Base-by-base conservation (phyloP, 1,139 yeast species). In the Suhomyces anneliseae region DNA sequence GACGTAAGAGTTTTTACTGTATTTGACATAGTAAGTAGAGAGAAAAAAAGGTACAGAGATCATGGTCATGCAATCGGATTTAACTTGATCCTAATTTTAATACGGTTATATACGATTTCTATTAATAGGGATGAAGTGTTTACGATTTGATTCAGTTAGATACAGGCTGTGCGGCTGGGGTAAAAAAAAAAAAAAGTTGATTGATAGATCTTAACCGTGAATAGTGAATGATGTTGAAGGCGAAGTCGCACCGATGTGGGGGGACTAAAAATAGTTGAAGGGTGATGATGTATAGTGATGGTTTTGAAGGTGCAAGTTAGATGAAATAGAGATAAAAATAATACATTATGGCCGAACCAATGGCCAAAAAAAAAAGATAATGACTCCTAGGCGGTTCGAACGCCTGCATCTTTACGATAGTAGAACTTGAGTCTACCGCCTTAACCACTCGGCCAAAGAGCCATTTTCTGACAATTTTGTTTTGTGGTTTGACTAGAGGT, bases 381-480 rank as follows among this genome's bases (percentile, higher is more conserved):
- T 44, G 47, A 44, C 47, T 44, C 47, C 47, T 44, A 40, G 43
- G 47, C 47, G 47, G 39, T 44, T 44, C 43, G 47, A 44, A 44
- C 47, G 47, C 47, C 38, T 40, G 47, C 47, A 44, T 44, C 47
- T 44, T 44, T 44, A 44, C 47, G 51, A 48, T 48, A 48, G 51
- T 48, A 48, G 51, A 48, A 48, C 51, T 48, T 48, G 51, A 48
- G 51, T 48, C 51, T 48, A 48, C 51, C 51, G 51, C 51, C 51
- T 48, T 48, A 48, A 48, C 51, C 51, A 46, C 51, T 48, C 49
- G 47, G 47, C 47, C 47, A 44, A 44, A 44, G 47, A 44, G 47
- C 47, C 47, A 27, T n/a, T 44, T 37, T 32, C 9, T 38, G 19
- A n/a, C 12, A 19, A 10, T 3, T 3, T 12, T 12, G 2, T n/a